A percentile compares a stretch with the other conserved stretches of the same genome.
Conservation (phyloP, 1,139 yeast species). For the Scheffersomyces cryptocercus region DNA sequence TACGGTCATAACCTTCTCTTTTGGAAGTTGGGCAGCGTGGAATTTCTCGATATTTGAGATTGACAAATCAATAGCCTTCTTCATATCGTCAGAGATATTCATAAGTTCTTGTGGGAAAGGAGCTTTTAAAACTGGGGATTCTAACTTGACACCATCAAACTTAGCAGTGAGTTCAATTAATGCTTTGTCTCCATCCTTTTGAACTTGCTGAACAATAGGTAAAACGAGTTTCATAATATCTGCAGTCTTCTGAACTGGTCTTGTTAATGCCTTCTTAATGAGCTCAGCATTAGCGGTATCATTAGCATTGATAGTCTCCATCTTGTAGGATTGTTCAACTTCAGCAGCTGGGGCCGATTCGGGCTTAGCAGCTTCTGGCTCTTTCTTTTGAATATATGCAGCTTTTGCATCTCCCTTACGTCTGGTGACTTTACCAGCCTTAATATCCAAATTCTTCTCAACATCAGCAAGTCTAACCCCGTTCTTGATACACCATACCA, state of each 20-base stretch:
- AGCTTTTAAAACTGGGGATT: slow-evolving; percentile 74
- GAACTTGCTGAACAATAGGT: slow-evolving; percentile 83
- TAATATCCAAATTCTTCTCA: slow-evolving; percentile 80
- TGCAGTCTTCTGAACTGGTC: slow-evolving; percentile 90
- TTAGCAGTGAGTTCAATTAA: slow-evolving; percentile 82
- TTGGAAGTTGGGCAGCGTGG: slow-evolving; percentile 87
- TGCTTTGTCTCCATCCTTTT: slow-evolving; percentile 79
- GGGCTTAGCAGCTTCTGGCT: slow-evolving; percentile 15
- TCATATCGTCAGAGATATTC: slow-evolving; percentile 75
- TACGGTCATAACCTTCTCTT: slow-evolving; percentile 70
- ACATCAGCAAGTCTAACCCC: slow-evolving; percentile 82
- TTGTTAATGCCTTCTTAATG: slow-evolving; percentile 61
- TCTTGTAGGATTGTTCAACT: slow-evolving; percentile 46
- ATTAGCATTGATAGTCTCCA: slow-evolving; percentile 60
- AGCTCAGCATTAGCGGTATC: slow-evolving; percentile 38
- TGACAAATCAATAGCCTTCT: slow-evolving; percentile 84
- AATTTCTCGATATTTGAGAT: slow-evolving; percentile 85
- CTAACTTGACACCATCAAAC: slow-evolving; percentile 79
- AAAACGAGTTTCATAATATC: slow-evolving; percentile 90
- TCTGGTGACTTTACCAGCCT: slow-evolving; percentile 83
- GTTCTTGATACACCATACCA: slow-evolving; percentile 80
- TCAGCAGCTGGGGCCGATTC: slow-evolving; percentile 10
- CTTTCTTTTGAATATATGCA: slow-evolving; percentile 46
- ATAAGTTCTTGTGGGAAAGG: slow-evolving; percentile 83
- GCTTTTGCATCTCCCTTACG: slow-evolving; percentile 96